Percentiles rank a stretch among this genome's conserved stretches.
These are phyloP conservation scores for Cyanophora paradoxa DNA, from an alignment of 78 protist genomes.

Conservation along the genomic window DNA sequence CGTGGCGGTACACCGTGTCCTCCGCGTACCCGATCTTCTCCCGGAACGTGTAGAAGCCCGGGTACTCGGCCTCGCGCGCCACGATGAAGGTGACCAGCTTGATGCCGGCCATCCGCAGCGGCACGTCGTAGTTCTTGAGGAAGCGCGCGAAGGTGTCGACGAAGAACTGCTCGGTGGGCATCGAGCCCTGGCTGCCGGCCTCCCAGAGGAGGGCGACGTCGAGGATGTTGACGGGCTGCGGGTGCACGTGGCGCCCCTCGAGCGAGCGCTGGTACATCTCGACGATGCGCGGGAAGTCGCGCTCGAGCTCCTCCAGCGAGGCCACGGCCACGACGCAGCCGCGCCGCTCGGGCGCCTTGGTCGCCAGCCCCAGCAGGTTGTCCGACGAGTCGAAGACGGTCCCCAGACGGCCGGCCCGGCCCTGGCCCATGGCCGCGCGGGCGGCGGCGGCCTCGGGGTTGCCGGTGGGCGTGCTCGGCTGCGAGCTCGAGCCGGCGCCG, in stretches of 20 bases:
- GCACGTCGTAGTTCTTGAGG: not conserved
- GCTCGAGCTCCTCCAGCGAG: not conserved
- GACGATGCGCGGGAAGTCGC: not conserved
- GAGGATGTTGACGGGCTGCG: slow-evolving; percentile 32
- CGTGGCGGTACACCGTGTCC: slow-evolving; percentile 73
- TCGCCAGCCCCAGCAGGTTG: not conserved
- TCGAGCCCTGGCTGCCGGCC: not conserved
- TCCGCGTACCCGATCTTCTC: slow-evolving; percentile 52
- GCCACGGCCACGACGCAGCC: not conserved
- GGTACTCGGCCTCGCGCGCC: slow-evolving; percentile 12
- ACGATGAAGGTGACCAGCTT: slow-evolving; percentile 35
- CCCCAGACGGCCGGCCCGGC: not conserved
- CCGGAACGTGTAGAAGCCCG: slow-evolving; percentile 72
- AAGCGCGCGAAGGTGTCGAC: not conserved
- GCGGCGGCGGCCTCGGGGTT: slow-evolving; percentile 7
- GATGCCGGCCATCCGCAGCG: slow-evolving; percentile 21
- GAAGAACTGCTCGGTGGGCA: not conserved
- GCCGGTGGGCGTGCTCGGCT: too few relatives aligned
- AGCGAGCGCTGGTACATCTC: not conserved
- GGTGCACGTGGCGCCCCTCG: not conserved
- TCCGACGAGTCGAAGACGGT: not conserved
- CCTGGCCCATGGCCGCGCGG: slow-evolving; percentile 3
- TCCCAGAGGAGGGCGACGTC: slow-evolving; percentile 24
- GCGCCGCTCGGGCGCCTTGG: not conserved
- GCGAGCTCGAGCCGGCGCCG: too few relatives aligned